Evolutionary conservation across 768 basidiomycete species (phyloP).

Genomic region (Rhizopogon sp.): DNA sequence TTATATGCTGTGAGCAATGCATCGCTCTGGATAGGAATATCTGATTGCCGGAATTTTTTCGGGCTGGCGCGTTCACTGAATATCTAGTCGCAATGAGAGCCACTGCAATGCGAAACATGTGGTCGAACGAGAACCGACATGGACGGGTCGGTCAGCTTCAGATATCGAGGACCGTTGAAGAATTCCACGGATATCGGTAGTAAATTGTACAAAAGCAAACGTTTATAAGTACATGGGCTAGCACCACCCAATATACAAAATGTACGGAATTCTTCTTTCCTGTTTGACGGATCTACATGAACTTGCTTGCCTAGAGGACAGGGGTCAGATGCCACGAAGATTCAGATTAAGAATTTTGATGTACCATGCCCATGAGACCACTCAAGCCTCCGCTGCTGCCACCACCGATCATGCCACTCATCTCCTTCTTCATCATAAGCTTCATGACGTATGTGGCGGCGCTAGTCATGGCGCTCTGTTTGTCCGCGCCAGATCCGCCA

Average conservation of each 20-base stretch:
- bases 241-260: not conserved
- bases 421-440: conserved; percentile 66
- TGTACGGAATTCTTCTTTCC: not conserved
- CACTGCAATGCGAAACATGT: too few species aligned
- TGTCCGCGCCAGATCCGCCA: conserved; percentile 51
- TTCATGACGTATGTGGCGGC: conserved; percentile 88
- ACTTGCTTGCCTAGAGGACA: conserved; percentile 25
- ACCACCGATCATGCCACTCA: conserved; percentile 49
- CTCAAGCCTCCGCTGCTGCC: conserved; percentile 67
- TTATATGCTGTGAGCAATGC: not conserved
- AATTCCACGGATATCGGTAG: not conserved
- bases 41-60: too few species aligned
- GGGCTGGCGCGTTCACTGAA: too few species aligned
- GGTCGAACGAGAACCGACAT: too few species aligned
- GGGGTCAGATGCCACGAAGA: not conserved
- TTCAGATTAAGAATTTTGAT: conserved; percentile 19
- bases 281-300: conserved; percentile 12
- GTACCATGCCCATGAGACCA: conserved; percentile 55
- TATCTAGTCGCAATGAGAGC: too few species aligned
- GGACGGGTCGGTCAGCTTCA: too few species aligned
- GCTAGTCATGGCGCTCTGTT: conserved; percentile 81
- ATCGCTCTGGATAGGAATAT: too few species aligned
- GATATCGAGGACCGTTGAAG: too few species aligned
- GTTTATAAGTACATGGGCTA: not conserved
- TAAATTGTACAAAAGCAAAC: not conserved